phyloP scores from a whole-genome alignment of 2,329 filamentous ascomycete genomes.

The Penicillium sp. region DNA sequence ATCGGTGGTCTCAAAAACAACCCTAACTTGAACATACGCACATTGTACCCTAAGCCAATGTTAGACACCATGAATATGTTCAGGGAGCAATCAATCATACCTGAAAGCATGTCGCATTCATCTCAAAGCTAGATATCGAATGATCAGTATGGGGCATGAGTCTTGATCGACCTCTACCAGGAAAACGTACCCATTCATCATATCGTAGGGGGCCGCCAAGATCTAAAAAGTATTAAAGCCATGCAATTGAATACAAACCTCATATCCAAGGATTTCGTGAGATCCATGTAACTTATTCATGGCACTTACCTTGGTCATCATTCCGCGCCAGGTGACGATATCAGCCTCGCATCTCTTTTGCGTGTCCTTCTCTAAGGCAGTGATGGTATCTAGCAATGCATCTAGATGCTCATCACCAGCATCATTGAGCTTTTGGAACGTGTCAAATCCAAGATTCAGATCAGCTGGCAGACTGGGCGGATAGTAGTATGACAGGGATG shows the following conservation, averaged over 20 bases:
- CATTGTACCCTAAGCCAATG: constrained; percentile 54
- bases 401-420: constrained; percentile 83
- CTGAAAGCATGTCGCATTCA: constrained; percentile 92
- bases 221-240: constrained; percentile 59
- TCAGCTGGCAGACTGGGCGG: constrained; percentile 70
- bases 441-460: constrained; percentile 77
- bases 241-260: neutral
- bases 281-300: neutral
- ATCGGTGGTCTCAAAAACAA: no score
- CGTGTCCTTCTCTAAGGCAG: constrained; percentile 68
- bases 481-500: constrained; percentile 86
- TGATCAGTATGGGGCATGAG: constrained; percentile 5
- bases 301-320: constrained; percentile 86
- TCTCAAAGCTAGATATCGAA: constrained; percentile 70
- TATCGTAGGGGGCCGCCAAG: constrained; percentile 79
- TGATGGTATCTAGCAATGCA: constrained; percentile 74
- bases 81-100: constrained; percentile 48
- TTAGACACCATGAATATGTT: constrained; percentile 14
- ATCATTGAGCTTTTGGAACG: constrained; percentile 81
- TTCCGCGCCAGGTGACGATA: constrained; percentile 90
- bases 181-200: constrained; percentile 68
- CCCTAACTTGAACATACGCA: constrained; percentile 32
- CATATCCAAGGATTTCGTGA: neutral
- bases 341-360: constrained; percentile 71
- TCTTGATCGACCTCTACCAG: neutral